phyloP scores from a whole-genome alignment of 371 early-diverging fungal species.

The Catenaria anguillulae region DNA sequence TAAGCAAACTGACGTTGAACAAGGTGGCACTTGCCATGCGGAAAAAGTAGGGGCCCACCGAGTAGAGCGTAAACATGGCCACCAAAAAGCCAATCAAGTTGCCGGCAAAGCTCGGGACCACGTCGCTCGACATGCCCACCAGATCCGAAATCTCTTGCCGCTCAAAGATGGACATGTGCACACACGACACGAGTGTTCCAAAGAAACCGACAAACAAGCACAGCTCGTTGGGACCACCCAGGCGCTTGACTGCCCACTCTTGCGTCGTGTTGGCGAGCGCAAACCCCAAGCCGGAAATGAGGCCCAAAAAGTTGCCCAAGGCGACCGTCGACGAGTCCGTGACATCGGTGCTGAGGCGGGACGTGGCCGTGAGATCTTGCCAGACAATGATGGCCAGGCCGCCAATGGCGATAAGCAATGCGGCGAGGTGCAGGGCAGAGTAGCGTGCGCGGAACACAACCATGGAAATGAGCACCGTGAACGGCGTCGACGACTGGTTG shows the following conservation, averaged over 20 bases:
- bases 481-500: slow-evolving; percentile 2
- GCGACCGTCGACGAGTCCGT: no score
- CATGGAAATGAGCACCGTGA: slow-evolving; percentile 3
- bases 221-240: neutral
- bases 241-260: neutral
- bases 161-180: slow-evolving; percentile 1
- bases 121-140: no score
- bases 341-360: no score
- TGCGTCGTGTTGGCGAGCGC: neutral
- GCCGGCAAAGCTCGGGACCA: neutral
- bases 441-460: neutral
- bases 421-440: neutral
- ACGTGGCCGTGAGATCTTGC: slow-evolving; percentile 3
- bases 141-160: neutral
- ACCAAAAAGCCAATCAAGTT: neutral
- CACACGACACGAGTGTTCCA: neutral
- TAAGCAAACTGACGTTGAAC: neutral
- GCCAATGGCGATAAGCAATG: neutral
- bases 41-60: neutral
- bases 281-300: neutral
- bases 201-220: neutral
- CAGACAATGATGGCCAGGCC: slow-evolving; percentile 1
- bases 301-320: neutral
- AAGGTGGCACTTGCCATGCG: neutral
- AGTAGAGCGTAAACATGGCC: neutral